Conservation (phyloP, 177 flowering plant species). For the Vitis hybrid region DNA sequence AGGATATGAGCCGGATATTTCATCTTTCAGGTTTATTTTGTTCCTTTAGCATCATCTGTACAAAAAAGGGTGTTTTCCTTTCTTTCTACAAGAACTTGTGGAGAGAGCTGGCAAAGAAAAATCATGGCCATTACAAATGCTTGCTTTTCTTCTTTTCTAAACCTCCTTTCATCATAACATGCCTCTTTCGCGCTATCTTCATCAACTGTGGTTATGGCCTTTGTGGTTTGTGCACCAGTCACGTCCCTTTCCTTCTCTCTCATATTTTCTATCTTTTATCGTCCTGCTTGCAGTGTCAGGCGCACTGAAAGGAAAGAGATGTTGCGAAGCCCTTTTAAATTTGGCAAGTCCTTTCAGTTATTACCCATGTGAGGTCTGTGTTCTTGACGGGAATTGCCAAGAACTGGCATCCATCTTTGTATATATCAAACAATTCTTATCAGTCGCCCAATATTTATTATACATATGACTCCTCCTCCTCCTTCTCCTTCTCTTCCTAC, state of each 20-base stretch:
- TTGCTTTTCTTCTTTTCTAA: background rate
- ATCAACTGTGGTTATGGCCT: constrained; percentile 9
- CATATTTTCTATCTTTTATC: constrained; percentile 11
- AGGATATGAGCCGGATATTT: background rate
- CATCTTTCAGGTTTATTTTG: background rate
- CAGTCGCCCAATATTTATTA: background rate
- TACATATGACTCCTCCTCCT: background rate
- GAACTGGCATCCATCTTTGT: background rate
- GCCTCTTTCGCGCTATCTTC: background rate
- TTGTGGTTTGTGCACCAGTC: constrained; percentile 43
- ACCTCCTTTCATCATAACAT: constrained; percentile 17
- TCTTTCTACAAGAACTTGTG: constrained; percentile 5
- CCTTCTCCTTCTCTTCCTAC: background rate
- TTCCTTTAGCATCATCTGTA: constrained; percentile 1
- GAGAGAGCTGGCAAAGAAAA: constrained; percentile 5
- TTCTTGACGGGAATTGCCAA: background rate
- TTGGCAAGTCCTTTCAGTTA: constrained; percentile 10
- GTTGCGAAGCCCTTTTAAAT: constrained; percentile 5
- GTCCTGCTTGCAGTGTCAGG: constrained; percentile 27
- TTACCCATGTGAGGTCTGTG: constrained; percentile 26
- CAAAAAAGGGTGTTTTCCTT: constrained; percentile 3
- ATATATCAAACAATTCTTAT: background rate
- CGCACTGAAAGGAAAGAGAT: constrained; percentile 27
- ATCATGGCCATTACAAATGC: constrained; percentile 2
- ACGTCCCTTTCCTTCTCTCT: constrained; percentile 40